Base-by-base conservation (phyloP, 192 early-diverging fungal species). In the Gonapodya prolifera region DNA sequence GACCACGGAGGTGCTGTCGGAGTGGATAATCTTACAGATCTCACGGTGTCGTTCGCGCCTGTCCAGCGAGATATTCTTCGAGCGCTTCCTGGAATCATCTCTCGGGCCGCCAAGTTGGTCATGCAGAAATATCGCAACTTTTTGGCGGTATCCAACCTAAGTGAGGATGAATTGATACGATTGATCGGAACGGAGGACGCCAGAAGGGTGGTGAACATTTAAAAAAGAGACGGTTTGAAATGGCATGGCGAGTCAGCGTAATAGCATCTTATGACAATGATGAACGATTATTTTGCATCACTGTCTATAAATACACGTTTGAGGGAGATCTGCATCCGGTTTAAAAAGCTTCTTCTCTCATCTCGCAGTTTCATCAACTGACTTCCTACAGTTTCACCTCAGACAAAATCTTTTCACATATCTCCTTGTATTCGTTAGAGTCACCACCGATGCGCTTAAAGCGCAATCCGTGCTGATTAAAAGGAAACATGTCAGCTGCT, bases 71-170 rank as follows among this genome's bases (percentile, higher is more conserved):
- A 94, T 35, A 84, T 97, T 31, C 84, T 96, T n/a, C 87, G 93
- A 70, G 84, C 90, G 33, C 80, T 98, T 76, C 95, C 95, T 1
- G 95, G 96, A 0, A 91, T 98, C 75, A 95, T 89, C 0, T 86
- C 84, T 1, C 85, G 86, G 69, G 96, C 96, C 80, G 94, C 95
- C 83, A 87, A 89, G 78, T 70, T 78, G 8, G 85, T 98, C 16
- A 95, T 94, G 88, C 83, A 78, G 23, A 83, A 81, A 30, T 91
- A 91, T 18, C 76, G 84, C 17, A 91, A 84, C 75, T 81, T 98
- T 8, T 77, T 83, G 2, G 92, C 89, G 75, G 78, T 98, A 0
- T 86, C 87, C 2, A 81, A 85, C 1, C 78, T 91, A 70, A 80
- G 75, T 0, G 69, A 87, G 35, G 80, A 81, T 0, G 82, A 86